Evolutionary conservation across 768 basidiomycete genomes (phyloP), one percentile per base, ranked within the genome.

Genomic region (Cubamyces lactineus): DNA sequence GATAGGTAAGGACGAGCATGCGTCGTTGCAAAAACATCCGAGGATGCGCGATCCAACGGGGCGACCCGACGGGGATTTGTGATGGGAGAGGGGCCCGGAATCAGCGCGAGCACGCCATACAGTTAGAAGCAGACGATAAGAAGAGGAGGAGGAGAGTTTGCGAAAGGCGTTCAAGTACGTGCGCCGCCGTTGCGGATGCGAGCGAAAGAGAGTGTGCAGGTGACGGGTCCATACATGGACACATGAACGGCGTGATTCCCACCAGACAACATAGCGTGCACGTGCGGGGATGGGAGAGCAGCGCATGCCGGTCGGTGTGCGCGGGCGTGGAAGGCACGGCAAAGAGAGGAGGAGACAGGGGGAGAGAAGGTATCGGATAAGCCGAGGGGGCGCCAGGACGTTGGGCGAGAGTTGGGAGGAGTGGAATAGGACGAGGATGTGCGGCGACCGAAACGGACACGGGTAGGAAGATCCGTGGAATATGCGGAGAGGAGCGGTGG

Each of bases 371-470:
- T 57, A 57, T 41, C 46, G 57, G 63, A 61, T 57, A 43, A 51
- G 55, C 48, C 61, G 41, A 67, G 58, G 34, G 70, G 81, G 48
- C 24, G 30, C 57, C 72, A 34, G 74, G 69, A 19, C 77, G 71
- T 70, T 53, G 60, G 52, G 56, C 24, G 51, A 34, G 34, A 19
- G 53, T 51, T 42, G 41, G 47, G 56, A 30, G 21, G 56, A 54
- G 38, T 34, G 34, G 34, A 34, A 34, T 34, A 11, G 34, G 34
- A 34, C 34, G 61, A 57, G 50, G 66, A 67, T 67, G 66, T 50
- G 63, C 66, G 58, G 26, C 41, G 61, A 23, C 62, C 57, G 52
- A 57, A 60, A 56, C 17, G 42, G 64, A 42, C 16, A 13, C 43
- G 43, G 47, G 61, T 11, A 47, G 63, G 61, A 57, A 62, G 48